Percentiles rank a stretch among this genome's conserved stretches.
Evolutionary conservation across 73 alveolate genomes (phyloP).

Genomic region (Durusdinium trenchii): DNA sequence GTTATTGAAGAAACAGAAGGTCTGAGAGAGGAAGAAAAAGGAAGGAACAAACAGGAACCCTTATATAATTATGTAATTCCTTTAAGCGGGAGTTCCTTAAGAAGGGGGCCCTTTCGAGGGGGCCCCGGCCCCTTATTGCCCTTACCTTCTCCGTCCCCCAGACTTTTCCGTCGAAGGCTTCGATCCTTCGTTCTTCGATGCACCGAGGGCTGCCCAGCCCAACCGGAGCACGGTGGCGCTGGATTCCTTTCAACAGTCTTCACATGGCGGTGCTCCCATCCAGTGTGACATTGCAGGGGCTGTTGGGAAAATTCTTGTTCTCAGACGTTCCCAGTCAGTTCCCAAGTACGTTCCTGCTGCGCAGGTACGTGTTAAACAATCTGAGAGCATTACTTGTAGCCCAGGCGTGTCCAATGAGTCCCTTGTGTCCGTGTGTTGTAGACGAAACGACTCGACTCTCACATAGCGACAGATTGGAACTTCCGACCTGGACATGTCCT

Average conservation of each 20-base stretch:
- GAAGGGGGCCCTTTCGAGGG: too few relatives aligned
- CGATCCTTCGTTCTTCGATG: background rate
- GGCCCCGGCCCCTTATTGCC: too few relatives aligned
- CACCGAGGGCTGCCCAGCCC: constrained; percentile 76
- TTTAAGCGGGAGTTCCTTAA: too few relatives aligned
- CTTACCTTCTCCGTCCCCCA: too few relatives aligned
- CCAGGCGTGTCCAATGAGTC: background rate
- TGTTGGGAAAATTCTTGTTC: background rate
- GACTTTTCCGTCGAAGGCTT: too few relatives aligned
- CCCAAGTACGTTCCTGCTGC: background rate
- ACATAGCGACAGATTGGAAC: background rate
- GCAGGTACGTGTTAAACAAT: constrained; percentile 72
- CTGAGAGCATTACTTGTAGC: constrained; percentile 61
- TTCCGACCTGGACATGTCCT: background rate
- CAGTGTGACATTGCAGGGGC: background rate
- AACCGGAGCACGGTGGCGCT: constrained; percentile 91
- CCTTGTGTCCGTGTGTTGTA: background rate
- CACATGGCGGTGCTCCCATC: constrained; percentile 69
- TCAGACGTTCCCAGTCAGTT: background rate
- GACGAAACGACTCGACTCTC: background rate
- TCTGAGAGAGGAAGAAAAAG: too few relatives aligned
- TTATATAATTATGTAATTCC: too few relatives aligned
- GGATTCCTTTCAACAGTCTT: constrained; percentile 82
- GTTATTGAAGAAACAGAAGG: too few relatives aligned
- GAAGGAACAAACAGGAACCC: too few relatives aligned